These are phyloP conservation scores for Leccinellum luteum DNA, from an alignment of 768 basidiomycete species.

Conservation along the genomic window DNA sequence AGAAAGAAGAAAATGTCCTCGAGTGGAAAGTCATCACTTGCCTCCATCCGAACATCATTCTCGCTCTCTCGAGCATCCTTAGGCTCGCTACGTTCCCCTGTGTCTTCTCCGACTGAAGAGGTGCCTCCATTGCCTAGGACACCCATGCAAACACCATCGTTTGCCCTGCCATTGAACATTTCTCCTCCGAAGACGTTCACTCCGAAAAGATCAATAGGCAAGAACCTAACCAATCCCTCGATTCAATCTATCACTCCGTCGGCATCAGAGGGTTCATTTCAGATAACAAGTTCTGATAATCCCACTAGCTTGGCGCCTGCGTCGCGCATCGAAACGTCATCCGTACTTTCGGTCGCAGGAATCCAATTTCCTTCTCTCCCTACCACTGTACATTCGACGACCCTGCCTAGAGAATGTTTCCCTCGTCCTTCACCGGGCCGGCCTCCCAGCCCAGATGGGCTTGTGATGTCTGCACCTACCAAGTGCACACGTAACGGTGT, in stretches of 20 bases:
- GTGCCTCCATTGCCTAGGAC: conserved; percentile 28
- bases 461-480: conserved; percentile 19
- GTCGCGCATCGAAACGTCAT: conserved; percentile 17
- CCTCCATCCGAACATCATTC: conserved; percentile 29
- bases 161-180: not conserved
- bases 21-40: conserved; percentile 30
- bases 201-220: conserved; percentile 17
- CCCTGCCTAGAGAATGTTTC: not conserved
- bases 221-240: conserved; percentile 9
- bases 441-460: conserved; percentile 6
- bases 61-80: conserved; percentile 30
- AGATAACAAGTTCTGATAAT: conserved; percentile 9
- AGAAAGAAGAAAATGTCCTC: conserved; percentile 15
- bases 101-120: conserved; percentile 20
- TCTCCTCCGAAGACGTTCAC: conserved; percentile 3
- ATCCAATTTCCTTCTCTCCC: conserved; percentile 1
- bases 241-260: conserved; percentile 27
- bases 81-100: conserved; percentile 22
- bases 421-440: not conserved
- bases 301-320: conserved; percentile 6
- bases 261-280: conserved; percentile 19
- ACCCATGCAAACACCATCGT: conserved; percentile 13
- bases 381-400: conserved; percentile 8
- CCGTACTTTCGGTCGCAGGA: conserved; percentile 13
- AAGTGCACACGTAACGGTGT: conserved; percentile 28